phyloP scores from a whole-genome alignment of 2,329 filamentous ascomycete species.

The Aspergillus unguis region DNA sequence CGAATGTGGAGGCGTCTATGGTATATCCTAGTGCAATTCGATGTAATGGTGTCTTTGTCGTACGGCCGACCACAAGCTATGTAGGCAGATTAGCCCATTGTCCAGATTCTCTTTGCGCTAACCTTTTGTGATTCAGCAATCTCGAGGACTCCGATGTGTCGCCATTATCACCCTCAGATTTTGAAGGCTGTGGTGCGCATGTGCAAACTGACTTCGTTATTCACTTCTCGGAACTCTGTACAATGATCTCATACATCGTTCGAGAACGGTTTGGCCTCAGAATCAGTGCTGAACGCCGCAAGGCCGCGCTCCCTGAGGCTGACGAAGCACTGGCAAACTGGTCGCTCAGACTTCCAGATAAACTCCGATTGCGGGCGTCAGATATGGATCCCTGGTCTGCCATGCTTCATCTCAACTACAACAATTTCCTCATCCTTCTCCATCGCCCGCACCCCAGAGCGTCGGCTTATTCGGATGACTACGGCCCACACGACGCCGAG shows the following conservation, averaged over 20 bases:
- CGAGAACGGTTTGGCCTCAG: conserved; percentile 42
- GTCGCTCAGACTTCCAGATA: conserved; percentile 42
- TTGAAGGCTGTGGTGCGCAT: conserved; percentile 45
- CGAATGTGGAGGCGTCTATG: conserved; percentile 45
- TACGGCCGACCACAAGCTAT: conserved; percentile 54
- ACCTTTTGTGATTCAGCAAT: conserved; percentile 30
- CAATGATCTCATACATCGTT: conserved; percentile 48
- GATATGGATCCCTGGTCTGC: conserved; percentile 45
- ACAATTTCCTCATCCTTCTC: conserved; percentile 46
- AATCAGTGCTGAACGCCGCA: conserved; percentile 39
- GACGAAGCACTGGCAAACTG: conserved; percentile 43
- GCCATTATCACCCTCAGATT: conserved; percentile 44
- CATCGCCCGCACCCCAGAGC: conserved; percentile 45
- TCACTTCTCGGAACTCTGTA: conserved; percentile 50
- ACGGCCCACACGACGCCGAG: conserved; percentile 45
- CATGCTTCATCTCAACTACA: conserved; percentile 45
- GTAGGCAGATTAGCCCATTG: conserved; percentile 24
- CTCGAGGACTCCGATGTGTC: conserved; percentile 53
- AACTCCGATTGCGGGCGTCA: conserved; percentile 38
- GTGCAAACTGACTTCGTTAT: conserved; percentile 48
- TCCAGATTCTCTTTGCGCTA: background rate
- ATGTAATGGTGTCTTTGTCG: conserved; percentile 43
- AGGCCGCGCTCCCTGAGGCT: conserved; percentile 41
- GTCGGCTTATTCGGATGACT: conserved; percentile 43
- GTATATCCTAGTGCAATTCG: conserved; percentile 45